Conservation (phyloP, 2,329 filamentous ascomycete genomes). For the Pseudocercospora musae region DNA sequence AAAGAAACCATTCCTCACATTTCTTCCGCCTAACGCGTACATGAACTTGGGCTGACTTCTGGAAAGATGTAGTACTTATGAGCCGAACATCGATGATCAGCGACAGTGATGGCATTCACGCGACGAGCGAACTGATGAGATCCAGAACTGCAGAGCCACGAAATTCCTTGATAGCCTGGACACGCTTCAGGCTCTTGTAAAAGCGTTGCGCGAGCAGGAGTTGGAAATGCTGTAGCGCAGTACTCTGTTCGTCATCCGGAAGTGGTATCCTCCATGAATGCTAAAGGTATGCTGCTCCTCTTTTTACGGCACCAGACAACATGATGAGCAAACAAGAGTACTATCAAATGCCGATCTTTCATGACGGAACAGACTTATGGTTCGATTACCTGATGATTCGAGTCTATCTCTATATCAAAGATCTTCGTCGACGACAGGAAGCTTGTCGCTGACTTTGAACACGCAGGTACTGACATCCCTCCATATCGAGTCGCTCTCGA, state of each 20-base stretch:
- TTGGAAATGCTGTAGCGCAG: neutral
- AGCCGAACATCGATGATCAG: neutral
- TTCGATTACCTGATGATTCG: slow-evolving; percentile 47
- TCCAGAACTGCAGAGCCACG: neutral
- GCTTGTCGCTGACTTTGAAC: slow-evolving; percentile 23
- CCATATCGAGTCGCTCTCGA: slow-evolving; percentile 27
- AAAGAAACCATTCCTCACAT: slow-evolving; percentile 30
- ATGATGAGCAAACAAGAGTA: slow-evolving; percentile 48
- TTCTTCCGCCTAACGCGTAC: neutral
- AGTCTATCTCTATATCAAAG: neutral
- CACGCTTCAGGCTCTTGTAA: neutral
- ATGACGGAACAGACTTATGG: slow-evolving; percentile 45
- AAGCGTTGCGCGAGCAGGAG: neutral
- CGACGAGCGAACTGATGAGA: neutral
- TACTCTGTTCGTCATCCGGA: neutral
- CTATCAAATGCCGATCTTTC: slow-evolving; percentile 50
- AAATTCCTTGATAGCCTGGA: neutral
- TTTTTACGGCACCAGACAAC: slow-evolving; percentile 4
- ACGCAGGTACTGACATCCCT: slow-evolving; percentile 12
- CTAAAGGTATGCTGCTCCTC: slow-evolving; percentile 7
- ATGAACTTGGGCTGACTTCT: slow-evolving; percentile 13
- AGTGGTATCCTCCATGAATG: neutral
- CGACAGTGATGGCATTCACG: neutral
- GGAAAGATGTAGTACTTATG: neutral
- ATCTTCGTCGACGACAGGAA: neutral